A percentile compares a stretch with the other conserved stretches of the same genome.
Conservation (phyloP, 169 alveolate species). For the Plasmodium gaboni region DNA sequence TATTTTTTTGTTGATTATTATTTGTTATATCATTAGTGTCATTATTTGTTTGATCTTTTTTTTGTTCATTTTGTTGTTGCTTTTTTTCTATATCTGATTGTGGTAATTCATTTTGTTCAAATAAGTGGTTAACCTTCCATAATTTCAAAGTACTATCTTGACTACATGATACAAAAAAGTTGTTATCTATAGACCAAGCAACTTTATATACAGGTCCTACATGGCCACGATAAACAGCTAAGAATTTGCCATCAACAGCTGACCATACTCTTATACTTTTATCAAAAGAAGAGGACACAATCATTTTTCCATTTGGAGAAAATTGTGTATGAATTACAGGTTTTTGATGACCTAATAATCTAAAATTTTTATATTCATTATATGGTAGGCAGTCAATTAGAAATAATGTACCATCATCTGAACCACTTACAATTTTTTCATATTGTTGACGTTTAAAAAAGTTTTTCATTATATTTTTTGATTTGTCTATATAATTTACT, state of each 20-base stretch:
- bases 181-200: constrained; percentile 97
- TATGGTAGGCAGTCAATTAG: constrained; percentile 93
- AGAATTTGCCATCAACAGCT: constrained; percentile 93
- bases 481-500: constrained; percentile 80
- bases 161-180: constrained; percentile 95
- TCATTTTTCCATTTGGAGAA: constrained; percentile 97
- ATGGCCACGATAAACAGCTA: constrained; percentile 97
- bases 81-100: constrained; percentile 12
- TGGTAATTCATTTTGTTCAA: constrained; percentile 4
- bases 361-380: constrained; percentile 84
- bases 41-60: neutral
- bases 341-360: constrained; percentile 98
- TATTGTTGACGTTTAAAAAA: constrained; percentile 84
- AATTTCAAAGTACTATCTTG: constrained; percentile 97
- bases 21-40: constrained; percentile 23
- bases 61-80: constrained; percentile 64
- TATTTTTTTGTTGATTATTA: neutral
- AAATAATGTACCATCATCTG: constrained; percentile 98
- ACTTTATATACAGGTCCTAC: constrained; percentile 97
- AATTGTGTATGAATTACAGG: constrained; percentile 96
- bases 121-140: constrained; percentile 92
- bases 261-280: constrained; percentile 91
- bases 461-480: constrained; percentile 71
- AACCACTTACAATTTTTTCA: constrained; percentile 97
- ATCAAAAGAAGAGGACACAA: constrained; percentile 99